Base-by-base conservation (phyloP, 441 rosid genomes). In the Arabidopsis hybrid region DNA sequence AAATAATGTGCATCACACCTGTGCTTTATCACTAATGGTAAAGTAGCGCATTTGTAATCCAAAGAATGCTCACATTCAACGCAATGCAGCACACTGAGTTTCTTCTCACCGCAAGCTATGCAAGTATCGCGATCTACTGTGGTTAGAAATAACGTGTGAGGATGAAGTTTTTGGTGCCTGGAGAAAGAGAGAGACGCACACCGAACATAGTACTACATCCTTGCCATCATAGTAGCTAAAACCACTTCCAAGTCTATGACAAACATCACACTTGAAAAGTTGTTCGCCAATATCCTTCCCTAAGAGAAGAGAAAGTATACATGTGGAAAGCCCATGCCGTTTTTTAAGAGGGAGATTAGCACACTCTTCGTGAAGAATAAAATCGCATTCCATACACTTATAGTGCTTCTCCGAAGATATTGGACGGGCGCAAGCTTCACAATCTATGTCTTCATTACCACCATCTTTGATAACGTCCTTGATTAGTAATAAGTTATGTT, bases 1-100 rank as follows among this genome's bases (percentile, higher is more conserved):
- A 71, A 55, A 31, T 11, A 18, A 71, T 76, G 75, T 14, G 36
- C 18, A 39, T 76, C 79, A 13, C 43, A 46, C 60, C 32, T 63
- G 36, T 69, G 42, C 46, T 12, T 49, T 14, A 29, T 50, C 14
- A 21, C 13, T 1, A 4, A 16, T 42, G 72, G 80, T 17, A 77
- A 45, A 47, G 53, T 43, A 40, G 59, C 16, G 26, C 76, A 72
- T 12, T 1, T 5, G 8, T 14, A 47, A 7, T 7, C 7, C 51
- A 47, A n/a, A 0, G 51, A 14, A 14, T 47, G 14, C 21, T 47
- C 17, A 14, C 51, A 47, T 14, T 47, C 51, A 5, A 47, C 18
- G 8, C 51, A 47, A 14, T 8, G 3, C 8, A 47, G 51, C 21
- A 10, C n/a, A 40, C n/a, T n/a, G n/a, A n/a, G n/a, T 40, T 9